Base-by-base conservation (phyloP, 192 early-diverging fungal genomes). In the Entomortierella lignicola region DNA sequence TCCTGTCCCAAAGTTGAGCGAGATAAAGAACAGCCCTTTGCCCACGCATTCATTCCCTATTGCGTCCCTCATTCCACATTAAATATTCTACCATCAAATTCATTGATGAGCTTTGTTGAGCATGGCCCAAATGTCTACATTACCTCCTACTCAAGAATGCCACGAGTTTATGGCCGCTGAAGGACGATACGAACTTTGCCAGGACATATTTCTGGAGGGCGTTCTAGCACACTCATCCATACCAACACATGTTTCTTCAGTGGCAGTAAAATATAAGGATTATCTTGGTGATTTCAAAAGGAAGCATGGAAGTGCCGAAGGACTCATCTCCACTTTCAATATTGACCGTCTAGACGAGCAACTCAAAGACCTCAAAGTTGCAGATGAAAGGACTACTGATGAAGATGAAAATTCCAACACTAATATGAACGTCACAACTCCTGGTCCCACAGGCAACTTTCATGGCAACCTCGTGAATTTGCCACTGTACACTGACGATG, bases 251-350 rank as follows among this genome's bases (percentile, higher is more conserved):
- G 81, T 84, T 27, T 85, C 85, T n/a, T 47, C 86, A 13, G 82
- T 89, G 27, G 84, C 83, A 7, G 85, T 89, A 39, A 89, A 88
- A 55, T 89, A 87, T 66, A 89, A 89, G 64, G 86, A 89, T 63
- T 82, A 80, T 31, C 63, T 34, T 34, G 20, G 20, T 47, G 58
- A 34, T 55, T 63, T 8, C 65, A 18, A 75, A 42, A 25, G 37
- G 54, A 63, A 63, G 42, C 57, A 72, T 20, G 52, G 27, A 27
- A 50, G 50, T 39, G 59, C 53, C 39, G 70, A 64, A 37, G 53
- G 44, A 18, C 21, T 69, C 17, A 29, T 74, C 8, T 55, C 72
- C 17, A 18, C 57, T 37, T 47, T 61, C 7, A 69, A 83, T 42
- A 53, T 75, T 47, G 61, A 69, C 42, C 71, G 52, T 51, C 23